Base-by-base conservation (phyloP, 2,329 filamentous ascomycete species). In the Knufia fluminis region DNA sequence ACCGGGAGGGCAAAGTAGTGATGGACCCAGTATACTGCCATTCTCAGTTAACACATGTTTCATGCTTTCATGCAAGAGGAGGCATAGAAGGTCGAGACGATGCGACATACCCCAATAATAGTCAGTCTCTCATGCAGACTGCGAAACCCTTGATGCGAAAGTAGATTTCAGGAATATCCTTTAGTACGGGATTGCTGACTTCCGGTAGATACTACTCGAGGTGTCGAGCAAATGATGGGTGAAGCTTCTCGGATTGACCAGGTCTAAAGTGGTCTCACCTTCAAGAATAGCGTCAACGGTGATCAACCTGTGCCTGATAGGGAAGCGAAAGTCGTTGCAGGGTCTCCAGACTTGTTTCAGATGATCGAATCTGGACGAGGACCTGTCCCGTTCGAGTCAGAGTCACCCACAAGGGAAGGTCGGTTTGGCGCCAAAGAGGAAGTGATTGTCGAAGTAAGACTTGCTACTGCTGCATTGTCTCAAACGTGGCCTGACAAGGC, bases 11-110 rank as follows among this genome's bases (percentile, higher is more conserved):
- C 56, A 36, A 56, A 57, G 49, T 58, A 62, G 42, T 60, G 58
- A 50, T 60, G 60, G 35, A 64, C 53, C 58, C 59, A 62, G 46
- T 61, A 52, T 33, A 61, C 40, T 46, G 54, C 60, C 60, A 63
- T 64, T 35, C 12, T 40, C 28, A 31, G 45, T 28, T 40, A 48
- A 48, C 16, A 31, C 45, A 48, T 48, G 45, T 40, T 33, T 48
- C 33, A 48, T 9, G 10, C 20, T 40, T 33, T 48, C 33, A 48
- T n/a, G 10, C 20, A 31, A 39, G 19, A 40, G 45, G n/a, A 31
- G 33, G 19, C 8, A 20, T 14, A 28, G 33, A 48, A 48, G 45
- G 45, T 32, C 45, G 20, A 48, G 45, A 40, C 33, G 35, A 28
- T 28, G 45, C 35, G 45, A 48, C 45, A 22, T 48, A 48, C 45